Percentiles rank a stretch among this genome's conserved stretches.
phyloP scores from a whole-genome alignment of 495 filamentous ascomycete genomes.

The Penicillium riverlandense region DNA sequence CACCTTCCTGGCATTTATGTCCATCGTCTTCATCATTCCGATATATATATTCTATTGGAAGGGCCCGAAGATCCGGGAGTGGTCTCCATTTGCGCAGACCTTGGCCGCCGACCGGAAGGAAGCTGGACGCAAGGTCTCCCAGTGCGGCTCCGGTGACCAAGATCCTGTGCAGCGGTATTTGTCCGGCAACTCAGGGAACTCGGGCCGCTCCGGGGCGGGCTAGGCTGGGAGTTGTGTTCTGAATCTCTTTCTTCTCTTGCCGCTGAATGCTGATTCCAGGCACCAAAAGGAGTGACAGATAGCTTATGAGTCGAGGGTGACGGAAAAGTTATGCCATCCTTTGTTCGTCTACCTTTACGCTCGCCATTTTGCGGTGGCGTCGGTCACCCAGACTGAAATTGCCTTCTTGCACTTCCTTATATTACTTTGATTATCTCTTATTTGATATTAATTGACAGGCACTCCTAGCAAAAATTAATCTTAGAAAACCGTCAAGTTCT shows the following conservation, averaged over 20 bases:
- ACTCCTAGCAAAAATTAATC: no score
- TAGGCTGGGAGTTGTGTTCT: not conserved
- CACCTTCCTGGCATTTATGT: slow-evolving; percentile 33
- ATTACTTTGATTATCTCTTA: not conserved
- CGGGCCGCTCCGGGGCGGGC: not conserved
- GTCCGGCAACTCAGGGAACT: not conserved
- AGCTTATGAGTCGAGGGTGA: no score
- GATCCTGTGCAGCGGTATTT: slow-evolving; percentile 24
- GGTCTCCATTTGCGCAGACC: slow-evolving; percentile 37
- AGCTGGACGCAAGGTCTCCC: slow-evolving; percentile 16
- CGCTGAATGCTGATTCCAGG: not conserved
- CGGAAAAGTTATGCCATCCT: not conserved
- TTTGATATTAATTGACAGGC: no score
- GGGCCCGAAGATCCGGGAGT: slow-evolving; percentile 34
- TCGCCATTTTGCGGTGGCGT: not conserved
- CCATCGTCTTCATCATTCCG: slow-evolving; percentile 38
- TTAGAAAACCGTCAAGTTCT: no score
- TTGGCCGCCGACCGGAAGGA: slow-evolving; percentile 20
- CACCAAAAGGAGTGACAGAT: no score
- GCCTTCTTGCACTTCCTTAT: not conserved
- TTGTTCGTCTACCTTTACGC: not conserved
- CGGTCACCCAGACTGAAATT: not conserved
- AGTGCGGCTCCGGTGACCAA: slow-evolving; percentile 22
- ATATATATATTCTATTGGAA: slow-evolving; percentile 46
- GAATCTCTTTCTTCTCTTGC: not conserved